These are phyloP conservation scores for Sequoia sempervirens DNA, from an alignment of 75 land plant genomes.

Conservation along the genomic window DNA sequence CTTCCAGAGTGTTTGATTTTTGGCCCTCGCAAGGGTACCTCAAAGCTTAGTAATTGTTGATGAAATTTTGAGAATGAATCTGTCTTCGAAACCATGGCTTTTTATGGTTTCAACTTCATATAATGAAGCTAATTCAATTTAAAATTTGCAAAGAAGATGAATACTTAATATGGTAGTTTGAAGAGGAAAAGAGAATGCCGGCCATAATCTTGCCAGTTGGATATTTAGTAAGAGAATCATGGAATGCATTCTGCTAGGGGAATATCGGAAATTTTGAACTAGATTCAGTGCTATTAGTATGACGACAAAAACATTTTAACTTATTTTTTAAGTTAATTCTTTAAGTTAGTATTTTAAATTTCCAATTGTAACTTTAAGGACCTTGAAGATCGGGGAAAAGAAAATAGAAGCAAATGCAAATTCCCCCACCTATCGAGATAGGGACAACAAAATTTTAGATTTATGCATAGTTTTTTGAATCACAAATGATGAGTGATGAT, in stretches of 20 bases:
- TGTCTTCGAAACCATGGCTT: background rate
- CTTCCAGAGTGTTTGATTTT: too few relatives aligned
- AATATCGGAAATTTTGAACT: background rate
- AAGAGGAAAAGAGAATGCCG: background rate
- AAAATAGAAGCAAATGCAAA: background rate
- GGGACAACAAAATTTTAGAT: background rate
- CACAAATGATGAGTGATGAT: background rate
- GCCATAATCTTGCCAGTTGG: background rate
- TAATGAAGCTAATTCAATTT: background rate
- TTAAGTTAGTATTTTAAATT: background rate
- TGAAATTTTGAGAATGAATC: background rate
- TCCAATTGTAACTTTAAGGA: background rate
- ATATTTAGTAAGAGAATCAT: background rate
- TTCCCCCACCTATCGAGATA: too few relatives aligned
- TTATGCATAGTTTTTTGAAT: background rate
- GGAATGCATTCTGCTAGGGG: background rate
- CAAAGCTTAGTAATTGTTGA: background rate
- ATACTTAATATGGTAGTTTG: background rate
- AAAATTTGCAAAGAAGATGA: background rate
- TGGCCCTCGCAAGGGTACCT: background rate
- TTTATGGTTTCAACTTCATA: background rate
- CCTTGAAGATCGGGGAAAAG: background rate
- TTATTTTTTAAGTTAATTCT: too few relatives aligned
- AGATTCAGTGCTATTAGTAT: background rate
- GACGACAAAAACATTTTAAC: too few relatives aligned